Evolutionary conservation across 2,329 filamentous ascomycete species (phyloP).

Genomic region (Microsporum audouinii): DNA sequence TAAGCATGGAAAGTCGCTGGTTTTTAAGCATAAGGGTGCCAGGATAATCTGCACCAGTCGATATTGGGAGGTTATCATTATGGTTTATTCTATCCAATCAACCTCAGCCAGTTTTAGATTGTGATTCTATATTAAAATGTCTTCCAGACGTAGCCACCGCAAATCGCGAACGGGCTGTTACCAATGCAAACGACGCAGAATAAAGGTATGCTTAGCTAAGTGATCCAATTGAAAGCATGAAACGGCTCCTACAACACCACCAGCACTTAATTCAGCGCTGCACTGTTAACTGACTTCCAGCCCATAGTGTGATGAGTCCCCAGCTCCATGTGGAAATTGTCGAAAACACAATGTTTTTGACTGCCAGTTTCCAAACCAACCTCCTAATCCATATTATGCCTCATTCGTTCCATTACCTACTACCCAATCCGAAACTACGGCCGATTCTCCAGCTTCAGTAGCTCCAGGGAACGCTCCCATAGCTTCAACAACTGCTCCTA

Average conservation of each 20-base stretch:
- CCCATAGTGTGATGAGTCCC: slow-evolving; percentile 18
- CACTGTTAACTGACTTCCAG: slow-evolving; percentile 1
- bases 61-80: not conserved
- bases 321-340: slow-evolving; percentile 20
- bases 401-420: not conserved
- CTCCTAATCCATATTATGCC: not conserved
- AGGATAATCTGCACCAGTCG: not conserved
- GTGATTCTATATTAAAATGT: slow-evolving; percentile 7
- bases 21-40: not conserved
- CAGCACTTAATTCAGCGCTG: not conserved
- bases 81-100: not conserved
- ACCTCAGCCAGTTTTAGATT: not conserved
- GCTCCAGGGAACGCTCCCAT: not conserved
- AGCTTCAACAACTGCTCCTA: not conserved
- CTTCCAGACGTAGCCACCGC: slow-evolving; percentile 23
- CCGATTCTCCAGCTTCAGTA: not conserved
- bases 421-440: not conserved
- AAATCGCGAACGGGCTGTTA: slow-evolving; percentile 26
- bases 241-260: not conserved
- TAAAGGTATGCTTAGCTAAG: slow-evolving; percentile 21
- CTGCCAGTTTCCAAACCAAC: slow-evolving; percentile 15
- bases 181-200: slow-evolving; percentile 26
- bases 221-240: not conserved
- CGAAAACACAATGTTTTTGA: slow-evolving; percentile 18
- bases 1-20: not conserved